Conservation (phyloP, 148 eudicot species). For the Rhododendron kiyosumense region DNA sequence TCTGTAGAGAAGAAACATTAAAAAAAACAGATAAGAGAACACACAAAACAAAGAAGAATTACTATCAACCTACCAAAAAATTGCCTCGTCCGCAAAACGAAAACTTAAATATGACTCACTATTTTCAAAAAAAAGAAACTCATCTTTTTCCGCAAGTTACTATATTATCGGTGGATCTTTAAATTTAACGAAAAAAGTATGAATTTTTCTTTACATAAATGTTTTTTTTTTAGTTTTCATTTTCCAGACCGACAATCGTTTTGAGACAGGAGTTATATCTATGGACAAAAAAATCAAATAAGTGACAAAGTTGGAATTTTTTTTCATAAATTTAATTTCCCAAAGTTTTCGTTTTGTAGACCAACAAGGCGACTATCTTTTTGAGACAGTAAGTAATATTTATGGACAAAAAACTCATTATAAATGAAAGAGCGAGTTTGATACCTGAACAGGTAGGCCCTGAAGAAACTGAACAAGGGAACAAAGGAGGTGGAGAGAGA, state of each 20-base stretch:
- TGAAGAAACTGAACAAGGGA: slow-evolving; percentile 46
- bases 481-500: slow-evolving; percentile 31
- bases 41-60: not conserved
- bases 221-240: too few relatives aligned
- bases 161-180: not conserved
- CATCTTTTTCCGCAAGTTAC: not conserved
- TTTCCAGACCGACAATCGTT: not conserved
- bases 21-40: not conserved
- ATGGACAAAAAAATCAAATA: not conserved
- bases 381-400: not conserved
- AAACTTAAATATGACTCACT: not conserved
- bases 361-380: not conserved
- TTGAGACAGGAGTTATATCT: not conserved
- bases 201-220: not conserved
- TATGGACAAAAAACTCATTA: not conserved
- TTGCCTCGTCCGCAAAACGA: not conserved
- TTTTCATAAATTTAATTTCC: too few relatives aligned
- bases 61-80: not conserved
- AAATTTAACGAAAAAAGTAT: too few relatives aligned
- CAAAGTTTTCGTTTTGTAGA: not conserved
- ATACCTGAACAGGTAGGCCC: slow-evolving; percentile 54
- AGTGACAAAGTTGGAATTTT: too few relatives aligned
- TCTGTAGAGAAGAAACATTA: slow-evolving; percentile 4
- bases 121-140: too few relatives aligned
- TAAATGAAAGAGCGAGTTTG: not conserved